A percentile compares a stretch with the other conserved stretches of the same genome.
phyloP scores from a whole-genome alignment of 192 early-diverging fungal genomes.

The Gryganskiella cystojenkinii region DNA sequence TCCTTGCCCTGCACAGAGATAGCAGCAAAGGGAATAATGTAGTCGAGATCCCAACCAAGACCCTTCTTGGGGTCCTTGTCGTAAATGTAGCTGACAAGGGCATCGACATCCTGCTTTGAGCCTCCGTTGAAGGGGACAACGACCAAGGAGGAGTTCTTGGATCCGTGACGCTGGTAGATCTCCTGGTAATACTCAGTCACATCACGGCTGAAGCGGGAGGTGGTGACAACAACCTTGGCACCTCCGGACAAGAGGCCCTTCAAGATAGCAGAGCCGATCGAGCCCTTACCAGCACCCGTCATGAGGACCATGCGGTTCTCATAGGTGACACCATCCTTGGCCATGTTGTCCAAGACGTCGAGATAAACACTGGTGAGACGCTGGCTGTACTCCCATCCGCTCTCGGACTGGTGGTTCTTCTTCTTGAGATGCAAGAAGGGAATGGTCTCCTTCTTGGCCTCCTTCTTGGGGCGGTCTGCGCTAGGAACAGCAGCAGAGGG shows the following conservation, averaged over 20 bases:
- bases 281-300: conserved; percentile 91
- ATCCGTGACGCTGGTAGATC: conserved; percentile 91
- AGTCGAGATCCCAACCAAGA: conserved; percentile 94
- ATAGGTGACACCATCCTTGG: conserved; percentile 86
- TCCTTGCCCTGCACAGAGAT: conserved; percentile 90
- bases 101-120: conserved; percentile 83
- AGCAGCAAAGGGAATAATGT: conserved; percentile 94
- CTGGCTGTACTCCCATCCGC: conserved; percentile 87
- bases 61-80: conserved; percentile 75
- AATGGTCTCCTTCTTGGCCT: conserved; percentile 72
- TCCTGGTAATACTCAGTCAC: conserved; percentile 87
- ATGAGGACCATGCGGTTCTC: conserved; percentile 87
- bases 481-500: conserved; percentile 54
- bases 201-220: conserved; percentile 85
- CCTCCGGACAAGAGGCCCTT: conserved; percentile 88
- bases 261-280: conserved; percentile 89
- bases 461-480: conserved; percentile 63
- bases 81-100: conserved; percentile 92
- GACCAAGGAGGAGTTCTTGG: conserved; percentile 84
- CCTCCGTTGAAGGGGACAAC: conserved; percentile 97
- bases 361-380: conserved; percentile 84
- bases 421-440: conserved; percentile 83
- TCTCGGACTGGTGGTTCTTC: conserved; percentile 72
- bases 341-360: conserved; percentile 83
- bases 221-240: conserved; percentile 90